Evolutionary conservation across 371 early-diverging fungal species (phyloP).

Genomic region (Blyttiomyces sp.): DNA sequence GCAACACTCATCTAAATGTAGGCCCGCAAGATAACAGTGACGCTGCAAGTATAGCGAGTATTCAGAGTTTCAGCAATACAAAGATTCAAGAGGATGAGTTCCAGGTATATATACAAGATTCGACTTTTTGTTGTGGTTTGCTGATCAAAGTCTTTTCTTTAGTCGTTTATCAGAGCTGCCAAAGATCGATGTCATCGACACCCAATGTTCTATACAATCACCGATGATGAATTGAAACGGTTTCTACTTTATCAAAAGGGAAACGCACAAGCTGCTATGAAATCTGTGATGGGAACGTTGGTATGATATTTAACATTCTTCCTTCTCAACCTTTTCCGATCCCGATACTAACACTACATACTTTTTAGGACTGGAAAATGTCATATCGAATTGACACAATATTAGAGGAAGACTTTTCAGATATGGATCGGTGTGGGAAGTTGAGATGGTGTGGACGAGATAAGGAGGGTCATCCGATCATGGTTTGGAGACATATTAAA

Average conservation of each 20-base stretch:
- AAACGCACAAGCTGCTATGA: conserved; percentile 7
- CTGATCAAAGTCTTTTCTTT: no score
- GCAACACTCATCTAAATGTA: no score
- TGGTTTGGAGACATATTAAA: conserved; percentile 8
- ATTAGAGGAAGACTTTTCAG: conserved; percentile 18
- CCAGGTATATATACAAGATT: no score
- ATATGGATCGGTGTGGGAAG: conserved; percentile 20
- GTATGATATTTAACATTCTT: background rate
- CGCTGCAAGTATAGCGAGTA: no score
- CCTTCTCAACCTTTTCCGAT: background rate
- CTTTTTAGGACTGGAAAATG: conserved; percentile 14
- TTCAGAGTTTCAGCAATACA: no score
- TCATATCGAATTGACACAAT: conserved; percentile 8
- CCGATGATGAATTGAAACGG: conserved; percentile 9
- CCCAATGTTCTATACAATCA: conserved; percentile 4
- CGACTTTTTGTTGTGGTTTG: no score
- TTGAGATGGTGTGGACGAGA: conserved; percentile 11
- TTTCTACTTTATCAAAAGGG: conserved; percentile 15
- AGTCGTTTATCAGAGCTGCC: no score
- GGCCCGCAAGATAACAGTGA: no score
- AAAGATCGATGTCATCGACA: no score
- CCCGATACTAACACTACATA: background rate
- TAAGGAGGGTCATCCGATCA: conserved; percentile 17
- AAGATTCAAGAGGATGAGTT: no score
- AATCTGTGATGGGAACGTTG: conserved; percentile 10